Percentiles rank a stretch among this genome's conserved stretches.
Evolutionary conservation across 2,329 filamentous ascomycete genomes (phyloP).

Genomic region (Diplodia seriata): DNA sequence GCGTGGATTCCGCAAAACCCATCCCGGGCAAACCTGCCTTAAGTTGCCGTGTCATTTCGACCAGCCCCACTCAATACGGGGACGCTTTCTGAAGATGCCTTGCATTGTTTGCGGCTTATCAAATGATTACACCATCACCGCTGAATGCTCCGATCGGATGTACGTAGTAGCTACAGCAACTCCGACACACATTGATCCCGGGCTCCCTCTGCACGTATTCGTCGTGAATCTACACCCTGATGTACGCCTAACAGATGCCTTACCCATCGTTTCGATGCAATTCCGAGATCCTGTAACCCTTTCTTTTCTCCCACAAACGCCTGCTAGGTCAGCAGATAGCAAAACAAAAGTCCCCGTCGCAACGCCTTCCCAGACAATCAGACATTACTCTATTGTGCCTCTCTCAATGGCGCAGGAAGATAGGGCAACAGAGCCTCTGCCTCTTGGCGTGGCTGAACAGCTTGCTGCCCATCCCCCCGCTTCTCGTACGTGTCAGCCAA

Average conservation of each 20-base stretch:
- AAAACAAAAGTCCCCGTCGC: conserved; percentile 6
- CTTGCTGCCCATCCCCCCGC: conserved; percentile 68
- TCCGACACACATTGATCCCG: not conserved
- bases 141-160: not conserved
- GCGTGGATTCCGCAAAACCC: not conserved
- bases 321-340: conserved; percentile 3
- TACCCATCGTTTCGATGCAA: conserved; percentile 14
- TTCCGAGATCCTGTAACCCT: not conserved
- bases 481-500: conserved; percentile 76
- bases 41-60: not conserved
- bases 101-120: not conserved
- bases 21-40: not conserved
- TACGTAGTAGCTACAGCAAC: not conserved
- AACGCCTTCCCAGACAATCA: conserved; percentile 5
- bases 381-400: not conserved
- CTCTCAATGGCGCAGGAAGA: conserved; percentile 40
- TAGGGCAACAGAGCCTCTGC: conserved; percentile 42
- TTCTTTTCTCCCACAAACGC: not conserved
- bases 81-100: not conserved
- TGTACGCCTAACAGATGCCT: conserved; percentile 16
- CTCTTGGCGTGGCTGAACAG: conserved; percentile 54
- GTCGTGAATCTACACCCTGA: not conserved
- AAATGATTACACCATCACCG: not conserved
- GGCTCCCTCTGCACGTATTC: not conserved
- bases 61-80: conserved; percentile 1